Evolutionary conservation across 176 grass and related monocot species (phyloP), one percentile per base, ranked within the genome.

Genomic region (Calamus simplicifolius): DNA sequence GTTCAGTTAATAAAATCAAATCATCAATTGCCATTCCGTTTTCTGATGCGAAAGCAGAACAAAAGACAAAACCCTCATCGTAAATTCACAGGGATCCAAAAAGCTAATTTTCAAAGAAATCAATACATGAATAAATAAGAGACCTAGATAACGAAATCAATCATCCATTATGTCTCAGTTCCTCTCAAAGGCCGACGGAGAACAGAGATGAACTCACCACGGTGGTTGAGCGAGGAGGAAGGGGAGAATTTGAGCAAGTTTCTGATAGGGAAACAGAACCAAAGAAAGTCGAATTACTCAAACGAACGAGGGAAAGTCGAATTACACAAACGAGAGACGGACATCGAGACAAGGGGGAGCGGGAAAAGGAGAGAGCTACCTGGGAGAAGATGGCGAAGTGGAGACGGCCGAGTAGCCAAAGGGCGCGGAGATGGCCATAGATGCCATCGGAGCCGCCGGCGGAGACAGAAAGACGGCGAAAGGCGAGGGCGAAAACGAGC

Each of bases 381-480:
- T 54, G 69, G 19, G 19, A 50, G 49, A 12, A 55, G 29, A 60
- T 57, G 54, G 53, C 18, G 26, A 54, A 26, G 17, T 25, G 1
- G 2, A 58, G 16, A 38, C 29, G 50, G 72, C 59, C 23, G 31
- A 70, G 67, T 72, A 19, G 19, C 69, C 73, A 57, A 85, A 52
- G n/a, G 77, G 57, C 15, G 58, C 19, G 54, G 80, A 73, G 62
- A 71, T 16, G 58, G 77, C 61, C 70, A 85, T 64, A 17, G 66
- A 57, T 12, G 61, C 49, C 77, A 74, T 55, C 55, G 65, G 57
- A 64, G 70, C 57, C 63, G 29, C 54, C 59, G 62, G 51, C 12
- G 59, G 67, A 64, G 31, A 7, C 5, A 29, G 4, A 29, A 29
- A 3, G 4, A 3, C 4, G 28, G 28, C 3, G 28, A 29, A 29